Base-by-base conservation (phyloP, 169 alveolate genomes). In the Miamiensis avidus region DNA sequence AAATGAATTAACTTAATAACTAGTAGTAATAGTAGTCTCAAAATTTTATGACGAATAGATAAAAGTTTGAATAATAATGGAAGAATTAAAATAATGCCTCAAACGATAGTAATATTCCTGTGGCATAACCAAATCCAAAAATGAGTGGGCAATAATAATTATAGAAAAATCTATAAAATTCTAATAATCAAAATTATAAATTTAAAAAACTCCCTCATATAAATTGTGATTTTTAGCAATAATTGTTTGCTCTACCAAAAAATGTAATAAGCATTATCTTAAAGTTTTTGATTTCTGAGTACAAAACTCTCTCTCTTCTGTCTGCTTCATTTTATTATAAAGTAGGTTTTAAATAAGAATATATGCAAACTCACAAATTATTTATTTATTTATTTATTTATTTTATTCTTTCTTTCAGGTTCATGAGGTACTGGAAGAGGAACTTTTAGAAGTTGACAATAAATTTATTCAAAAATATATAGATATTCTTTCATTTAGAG, bases 381-480 rank as follows among this genome's bases (percentile, higher is more conserved):
- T 49, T 11, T 11, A 49, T 49, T 49, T 49, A 49, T 49, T 11
- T 11, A 49, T 49, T 11, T 49, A 11, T 49, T 49, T 49, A 49
- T 11, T 49, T 49, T 49, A 49, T 49, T 49, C n/a, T 49, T 11
- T 49, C 4, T 11, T 11, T 11, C 20, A 79, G n/a, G 11, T 79
- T 49, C 31, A 79, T 32, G 31, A 79, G 30, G 29, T 30, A 28
- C 31, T 79, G n/a, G 75, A 79, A 79, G 73, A 29, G 25, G 31
- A 79, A 30, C 64, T 79, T 34, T 29, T 79, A 16, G 65, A 79
- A 29, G 25, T 79, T 32, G 84, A 79, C 30, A 79, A 65, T 65
- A 33, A 79, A 25, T 79, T 79, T 33, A 79, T 79, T 26, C 34
- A 79, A 64, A 29, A 29, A 28, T 79, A 79, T 79, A 34, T 33